A percentile compares a stretch with the other conserved stretches of the same genome.
phyloP scores from a whole-genome alignment of 257 asterid genomes.

The Plectranthus barbatus region DNA sequence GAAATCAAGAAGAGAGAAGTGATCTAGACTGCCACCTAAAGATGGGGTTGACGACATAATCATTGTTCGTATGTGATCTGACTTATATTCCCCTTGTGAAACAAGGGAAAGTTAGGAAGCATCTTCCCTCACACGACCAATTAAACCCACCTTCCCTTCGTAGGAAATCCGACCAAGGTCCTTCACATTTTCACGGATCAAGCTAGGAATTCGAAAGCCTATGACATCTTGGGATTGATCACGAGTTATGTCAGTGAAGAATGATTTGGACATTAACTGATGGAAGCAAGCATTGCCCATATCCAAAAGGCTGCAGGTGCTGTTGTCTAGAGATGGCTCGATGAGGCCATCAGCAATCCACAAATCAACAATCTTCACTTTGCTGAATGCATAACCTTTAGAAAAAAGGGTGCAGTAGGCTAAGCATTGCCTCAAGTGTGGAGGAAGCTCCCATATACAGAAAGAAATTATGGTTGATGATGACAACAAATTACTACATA shows the following conservation, averaged over 20 bases:
- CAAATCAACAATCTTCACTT: neutral
- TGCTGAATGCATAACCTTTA: neutral
- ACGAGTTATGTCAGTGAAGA: slow-evolving; percentile 1
- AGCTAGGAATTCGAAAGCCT: slow-evolving; percentile 4
- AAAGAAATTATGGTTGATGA: too few species aligned
- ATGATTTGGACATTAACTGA: slow-evolving; percentile 3
- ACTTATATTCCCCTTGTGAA: neutral
- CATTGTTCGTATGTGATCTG: neutral
- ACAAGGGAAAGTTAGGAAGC: neutral
- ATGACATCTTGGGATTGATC: neutral
- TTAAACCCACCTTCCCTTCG: neutral
- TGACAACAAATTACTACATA: too few species aligned
- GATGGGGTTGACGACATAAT: neutral
- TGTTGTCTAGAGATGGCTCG: too few species aligned
- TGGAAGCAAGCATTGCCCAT: neutral
- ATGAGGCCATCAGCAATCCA: slow-evolving; percentile 13
- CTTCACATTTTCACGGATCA: neutral
- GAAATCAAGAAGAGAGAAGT: neutral
- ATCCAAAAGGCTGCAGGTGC: too few species aligned
- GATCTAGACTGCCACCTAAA: neutral
- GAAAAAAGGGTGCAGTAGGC: neutral
- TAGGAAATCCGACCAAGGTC: neutral
- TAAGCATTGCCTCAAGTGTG: neutral
- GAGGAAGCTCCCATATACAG: slow-evolving; percentile 4
- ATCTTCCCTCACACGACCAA: neutral